These are phyloP conservation scores for Colletotrichum cordylinicola DNA, from an alignment of 2,329 filamentous ascomycete genomes.

Conservation along the genomic window DNA sequence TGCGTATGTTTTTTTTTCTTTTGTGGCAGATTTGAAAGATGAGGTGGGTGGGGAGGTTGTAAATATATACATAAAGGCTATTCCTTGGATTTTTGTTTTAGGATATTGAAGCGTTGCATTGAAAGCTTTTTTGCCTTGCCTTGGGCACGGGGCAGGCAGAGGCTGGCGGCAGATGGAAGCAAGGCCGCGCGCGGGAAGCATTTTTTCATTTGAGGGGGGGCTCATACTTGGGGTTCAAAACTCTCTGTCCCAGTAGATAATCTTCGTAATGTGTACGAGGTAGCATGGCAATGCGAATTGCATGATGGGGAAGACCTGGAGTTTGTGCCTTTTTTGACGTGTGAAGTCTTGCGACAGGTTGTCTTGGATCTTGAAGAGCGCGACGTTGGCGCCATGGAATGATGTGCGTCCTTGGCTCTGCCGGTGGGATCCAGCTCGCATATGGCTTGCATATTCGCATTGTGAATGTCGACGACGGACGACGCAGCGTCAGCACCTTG, in stretches of 20 bases:
- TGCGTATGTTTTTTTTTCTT: not conserved
- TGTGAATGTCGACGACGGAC: not conserved
- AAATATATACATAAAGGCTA: not conserved
- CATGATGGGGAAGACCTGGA: not conserved
- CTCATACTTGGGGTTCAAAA: not conserved
- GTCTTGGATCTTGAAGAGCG: not conserved
- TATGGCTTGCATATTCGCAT: not conserved
- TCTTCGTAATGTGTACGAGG: conserved; percentile 17
- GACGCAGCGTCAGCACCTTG: not conserved
- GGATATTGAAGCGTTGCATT: not conserved
- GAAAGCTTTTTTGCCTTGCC: not conserved
- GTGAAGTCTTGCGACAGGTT: not conserved
- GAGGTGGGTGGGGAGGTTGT: not conserved
- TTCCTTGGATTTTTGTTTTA: not conserved
- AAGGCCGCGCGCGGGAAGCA: not conserved
- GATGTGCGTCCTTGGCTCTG: not conserved
- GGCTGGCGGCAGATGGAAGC: not conserved
- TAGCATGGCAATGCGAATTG: not conserved
- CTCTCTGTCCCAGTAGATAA: not conserved
- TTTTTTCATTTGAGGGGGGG: not conserved
- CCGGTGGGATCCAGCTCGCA: not conserved
- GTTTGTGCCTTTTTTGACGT: not conserved
- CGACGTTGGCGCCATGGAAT: not conserved
- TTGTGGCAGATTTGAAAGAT: not conserved
- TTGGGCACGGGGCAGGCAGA: not conserved